Evolutionary conservation across 257 asterid species (phyloP), one percentile per base, ranked within the genome.

Genomic region (Forsythia viridissima): DNA sequence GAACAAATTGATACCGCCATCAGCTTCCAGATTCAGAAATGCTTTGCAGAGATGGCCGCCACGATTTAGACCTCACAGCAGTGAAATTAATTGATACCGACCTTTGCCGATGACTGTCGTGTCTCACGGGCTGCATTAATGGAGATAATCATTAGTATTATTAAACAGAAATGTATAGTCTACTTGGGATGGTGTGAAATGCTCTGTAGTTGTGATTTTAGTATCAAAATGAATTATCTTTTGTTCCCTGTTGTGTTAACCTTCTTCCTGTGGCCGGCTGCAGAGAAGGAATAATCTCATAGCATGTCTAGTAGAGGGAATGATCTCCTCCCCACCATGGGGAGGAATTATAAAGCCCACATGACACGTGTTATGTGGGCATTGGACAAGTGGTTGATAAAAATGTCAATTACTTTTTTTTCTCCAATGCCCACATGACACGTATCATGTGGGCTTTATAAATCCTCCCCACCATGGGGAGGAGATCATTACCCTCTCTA

Each of bases 21-120:
- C 80, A 79, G 81, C 84, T 78, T n/a, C 78, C 81, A 73, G 85
- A 71, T 79, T 86, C 90, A 2, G 88, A 84, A 40, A 86, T 86
- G 77, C 90, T 86, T 40, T 86, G 86, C 77, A 86, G 81, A 46
- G 86, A 76, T 0, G 90, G 90, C 68, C 85, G 81, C 90, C 90
- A 86, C 30, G 85, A 80, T 84, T 86, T 86, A 43, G 86, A 80
- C 75, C 85, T 78, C 70, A 78, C 72, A 5, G 59, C 73, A 40
- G 77, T 66, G 1, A 68, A 52, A 74, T 77, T 86, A 68, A 79
- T 72, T 30, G 76, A 41, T 71, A 83, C 83, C 67, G 80, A 40
- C 73, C 87, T 77, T 61, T 79, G 84, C 74, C 75, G 43, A 2
- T 79, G 76, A 71, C 79, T 85, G 63, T 84, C 85, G 20, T 76